Evolutionary conservation across 164 flowering plant genomes (phyloP), one percentile per base, ranked within the genome.

Genomic region (Dillenia turbinata): DNA sequence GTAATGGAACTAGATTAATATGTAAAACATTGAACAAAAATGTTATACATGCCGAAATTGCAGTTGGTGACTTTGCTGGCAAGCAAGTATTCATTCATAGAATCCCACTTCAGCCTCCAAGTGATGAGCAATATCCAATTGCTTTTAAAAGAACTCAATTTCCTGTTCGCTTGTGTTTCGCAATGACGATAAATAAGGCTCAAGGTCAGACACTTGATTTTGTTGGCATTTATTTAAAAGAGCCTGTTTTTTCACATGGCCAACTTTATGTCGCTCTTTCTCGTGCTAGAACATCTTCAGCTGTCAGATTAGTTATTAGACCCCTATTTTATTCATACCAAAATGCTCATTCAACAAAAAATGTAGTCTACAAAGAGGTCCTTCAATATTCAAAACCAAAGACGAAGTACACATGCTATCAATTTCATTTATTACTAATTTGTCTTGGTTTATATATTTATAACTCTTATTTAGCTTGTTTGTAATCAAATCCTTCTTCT

Each of bases 101-200:
- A 19, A 65, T 70, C 12, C 59, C 62, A 9, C 8, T 65, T 1
- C 8, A 14, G 19, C 73, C 66, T 14, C 10, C 44, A 17, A 15
- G 19, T 47, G 46, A 49, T n/a, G 7, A 52, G 2, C 40, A 60
- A n/a, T 59, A 40, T 0, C 64, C 46, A 9, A 55, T 59, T 44
- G 22, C 24, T 3, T 60, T 61, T 48, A 45, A 47, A 19, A 61
- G 65, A 44, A 55, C 44, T 6, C 62, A 66, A 52, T 71, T 71
- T 46, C 66, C 70, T 0, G 22, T 57, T 5, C 24, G 57, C 5
- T 13, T 66, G 5, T 9, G 63, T 40, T 66, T 71, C n/a, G 63
- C 66, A 4, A 65, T 70, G 69, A 70, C 69, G 9, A 71, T 71
- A 11, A 66, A 71, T 3, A 66, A 71, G 14, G 54, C 67, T 33